Base-by-base conservation (phyloP, 768 basidiomycete species). In the Cyclocybe cylindracea region DNA sequence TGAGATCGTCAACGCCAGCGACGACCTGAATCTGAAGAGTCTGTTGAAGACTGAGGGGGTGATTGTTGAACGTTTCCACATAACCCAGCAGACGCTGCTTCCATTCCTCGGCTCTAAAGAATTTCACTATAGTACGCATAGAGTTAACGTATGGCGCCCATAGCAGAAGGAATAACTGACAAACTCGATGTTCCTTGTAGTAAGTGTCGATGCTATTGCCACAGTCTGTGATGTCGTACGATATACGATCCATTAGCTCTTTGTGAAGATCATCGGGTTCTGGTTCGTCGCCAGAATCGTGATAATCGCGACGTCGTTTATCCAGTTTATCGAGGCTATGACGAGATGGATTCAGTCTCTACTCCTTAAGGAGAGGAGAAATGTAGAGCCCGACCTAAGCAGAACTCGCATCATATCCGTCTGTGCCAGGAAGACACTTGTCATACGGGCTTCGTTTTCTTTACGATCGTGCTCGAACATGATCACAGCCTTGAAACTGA, bases 191-290 rank as follows among this genome's bases (percentile, higher is more conserved):
- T 39, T 57, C 59, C 34, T 59, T 61, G 24, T 61, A 59, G 36
- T 62, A 62, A 11, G 63, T 60, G 46, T 65, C 63, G 39, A 65
- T 58, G 16, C 59, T 60, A 46, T 62, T 62, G 4, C 55, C 56
- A 19, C 61, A 62, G 6, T 39, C 47, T 19, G 53, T 57, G 39
- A 65, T 58, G n/a, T 61, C 56, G 18, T 40, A 18, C 35, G 50
- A 36, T 14, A 62, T 46, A 13, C 38, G 33, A 11, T 39, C 38
- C 8, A 59, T 32, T 3, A 54, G 38, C n/a, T 55, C 58, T 32
- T 43, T 41, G 33, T 40, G 33, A 32, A 53, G 32, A 18, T 34
- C 24, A 10, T 24, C 29, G 11, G 7, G 34, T n/a, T 45, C 34
- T 9, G 33, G 33, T 13, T 38, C 29, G 13, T 55, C 46, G 8